Evolutionary conservation across 2,329 filamentous ascomycete genomes (phyloP), one percentile per base, ranked within the genome.

Genomic region (Sarocladium kiliense): DNA sequence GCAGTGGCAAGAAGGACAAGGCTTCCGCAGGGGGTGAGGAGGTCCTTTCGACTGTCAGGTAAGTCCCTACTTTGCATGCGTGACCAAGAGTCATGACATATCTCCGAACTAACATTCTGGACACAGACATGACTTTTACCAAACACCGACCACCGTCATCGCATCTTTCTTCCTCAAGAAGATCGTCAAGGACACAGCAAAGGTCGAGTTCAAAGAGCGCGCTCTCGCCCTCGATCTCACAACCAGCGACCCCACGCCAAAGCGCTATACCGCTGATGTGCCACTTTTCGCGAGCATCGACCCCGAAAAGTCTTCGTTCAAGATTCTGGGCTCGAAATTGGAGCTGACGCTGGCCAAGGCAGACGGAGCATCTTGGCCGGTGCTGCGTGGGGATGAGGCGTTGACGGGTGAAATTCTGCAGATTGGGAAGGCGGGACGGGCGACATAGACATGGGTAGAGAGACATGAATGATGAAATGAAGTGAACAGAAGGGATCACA

Each of bases 161-260:
- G 92, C 89, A 2, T 94, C 89, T 9, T 87, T 97, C 62, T 99
- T 96, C 74, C 80, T 97, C 55, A 99, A 97, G 78, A 97, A 97
- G 76, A 96, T 99, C 64, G 85, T 92, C 74, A 95, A 93, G 73
- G 81, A 86, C 23, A 81, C 76, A 25, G 88, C 91, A 53, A 87
- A 81, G 61, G 80, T 97, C 45, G 76, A 80, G 23, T 93, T 97
- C 68, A 70, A 76, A 34, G 65, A 80, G 2, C 76, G 79, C 49
- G 76, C 81, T 47, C 72, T 97, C 53, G 78, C 80, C 11, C 80
- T 99, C 42, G 90, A 99, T 68, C 80, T 99, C 37, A 85, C 82
- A n/a, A 99, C 94, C 9, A 83, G 81, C 30, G 93, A 97, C 67
- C 78, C 84, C 57, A 82, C 74, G 23, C 79, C 80, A 4, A 97